Evolutionary conservation across 2,329 filamentous ascomycete genomes (phyloP).

Genomic region (Phoma sp.): DNA sequence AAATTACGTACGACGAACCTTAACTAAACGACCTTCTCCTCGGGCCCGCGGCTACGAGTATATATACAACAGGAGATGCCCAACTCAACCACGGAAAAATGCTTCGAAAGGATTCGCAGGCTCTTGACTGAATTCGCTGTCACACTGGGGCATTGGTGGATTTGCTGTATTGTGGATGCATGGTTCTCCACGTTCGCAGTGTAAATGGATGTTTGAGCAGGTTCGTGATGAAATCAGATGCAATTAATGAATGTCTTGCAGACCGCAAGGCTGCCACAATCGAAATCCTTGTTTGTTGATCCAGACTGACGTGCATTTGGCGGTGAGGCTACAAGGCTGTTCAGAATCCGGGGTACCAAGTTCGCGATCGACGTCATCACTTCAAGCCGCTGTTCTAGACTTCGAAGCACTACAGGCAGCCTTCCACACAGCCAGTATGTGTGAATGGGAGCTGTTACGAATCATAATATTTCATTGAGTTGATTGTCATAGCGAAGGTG

Average conservation of each 20-base stretch:
- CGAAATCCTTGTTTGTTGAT: neutral
- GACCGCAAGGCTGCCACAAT: neutral
- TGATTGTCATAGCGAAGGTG: no score
- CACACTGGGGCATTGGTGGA: neutral
- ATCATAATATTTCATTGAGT: no score
- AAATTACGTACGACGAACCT: conserved; percentile 38
- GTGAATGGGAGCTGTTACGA: no score
- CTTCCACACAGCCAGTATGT: no score
- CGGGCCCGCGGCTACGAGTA: conserved; percentile 21
- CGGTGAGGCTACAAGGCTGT: conserved; percentile 12
- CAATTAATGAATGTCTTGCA: no score
- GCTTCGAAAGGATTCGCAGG: neutral
- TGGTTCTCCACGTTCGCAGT: no score
- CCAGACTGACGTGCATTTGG: neutral
- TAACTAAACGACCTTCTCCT: conserved; percentile 29
- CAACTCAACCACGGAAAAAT: neutral
- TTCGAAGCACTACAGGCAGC: no score
- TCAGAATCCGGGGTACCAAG: conserved; percentile 17
- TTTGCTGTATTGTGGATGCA: no score
- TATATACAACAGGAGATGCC: conserved; percentile 20
- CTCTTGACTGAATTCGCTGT: neutral
- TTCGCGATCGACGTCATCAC: conserved; percentile 11
- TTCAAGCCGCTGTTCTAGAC: neutral
- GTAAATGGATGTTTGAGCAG: neutral
- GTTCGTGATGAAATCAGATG: neutral